Evolutionary conservation across 768 basidiomycete species (phyloP).

Genomic region (Mycena polygramma): DNA sequence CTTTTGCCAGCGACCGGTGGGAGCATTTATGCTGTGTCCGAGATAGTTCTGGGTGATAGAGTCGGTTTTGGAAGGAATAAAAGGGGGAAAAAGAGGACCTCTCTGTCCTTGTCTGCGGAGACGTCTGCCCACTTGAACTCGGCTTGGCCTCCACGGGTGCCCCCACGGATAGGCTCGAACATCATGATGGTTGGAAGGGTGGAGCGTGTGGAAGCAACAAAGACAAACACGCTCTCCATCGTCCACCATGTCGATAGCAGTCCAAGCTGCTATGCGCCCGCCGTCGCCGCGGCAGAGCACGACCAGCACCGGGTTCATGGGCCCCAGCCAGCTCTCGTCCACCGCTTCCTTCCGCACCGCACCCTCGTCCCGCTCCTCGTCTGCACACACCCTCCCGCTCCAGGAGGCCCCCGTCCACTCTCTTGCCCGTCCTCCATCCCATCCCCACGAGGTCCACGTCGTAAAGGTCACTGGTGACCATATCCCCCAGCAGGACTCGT

Average conservation of each 20-base stretch:
- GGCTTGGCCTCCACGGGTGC: conserved; percentile 92
- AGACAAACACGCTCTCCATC: conserved; percentile 1
- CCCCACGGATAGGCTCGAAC: conserved; percentile 90
- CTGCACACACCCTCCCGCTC: conserved; percentile 47
- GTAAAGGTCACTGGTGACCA: conserved; percentile 67
- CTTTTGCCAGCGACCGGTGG: conserved; percentile 97
- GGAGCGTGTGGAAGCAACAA: not conserved
- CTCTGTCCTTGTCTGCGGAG: conserved; percentile 92
- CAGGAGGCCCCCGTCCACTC: conserved; percentile 41
- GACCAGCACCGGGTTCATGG: conserved; percentile 38
- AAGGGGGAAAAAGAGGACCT: conserved; percentile 60
- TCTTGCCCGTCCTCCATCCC: conserved; percentile 48
- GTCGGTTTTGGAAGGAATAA: not conserved
- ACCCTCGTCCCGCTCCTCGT: conserved; percentile 52
- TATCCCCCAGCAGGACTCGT: conserved; percentile 47
- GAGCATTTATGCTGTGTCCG: conserved; percentile 94
- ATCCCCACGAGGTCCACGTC: conserved; percentile 65
- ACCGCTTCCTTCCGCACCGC: conserved; percentile 53
- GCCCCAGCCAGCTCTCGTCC: conserved; percentile 47
- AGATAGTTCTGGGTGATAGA: conserved; percentile 83
- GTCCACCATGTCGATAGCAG: conserved; percentile 19
- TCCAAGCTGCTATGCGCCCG: conserved; percentile 33
- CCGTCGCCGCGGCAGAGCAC: conserved; percentile 43
- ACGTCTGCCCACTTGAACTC: conserved; percentile 95
- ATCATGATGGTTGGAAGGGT: conserved; percentile 49